These are phyloP conservation scores for Asterophora lycoperdoides DNA, from an alignment of 768 basidiomycete genomes.

Conservation along the genomic window DNA sequence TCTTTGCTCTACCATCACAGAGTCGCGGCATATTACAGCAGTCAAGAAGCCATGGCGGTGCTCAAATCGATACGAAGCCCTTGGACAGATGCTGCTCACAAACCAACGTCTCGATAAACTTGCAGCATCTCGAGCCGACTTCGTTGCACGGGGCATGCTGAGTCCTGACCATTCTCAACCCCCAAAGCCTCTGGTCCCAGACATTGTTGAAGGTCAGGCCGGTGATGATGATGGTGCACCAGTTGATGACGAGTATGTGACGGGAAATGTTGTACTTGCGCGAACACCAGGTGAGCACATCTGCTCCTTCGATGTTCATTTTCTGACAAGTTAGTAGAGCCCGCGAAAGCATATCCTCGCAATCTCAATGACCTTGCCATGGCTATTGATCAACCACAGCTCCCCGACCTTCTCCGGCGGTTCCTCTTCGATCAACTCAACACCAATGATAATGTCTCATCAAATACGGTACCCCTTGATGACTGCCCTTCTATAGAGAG, in stretches of 20 bases:
- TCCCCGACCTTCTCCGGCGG: constrained; percentile 12
- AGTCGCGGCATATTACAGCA: constrained; percentile 16
- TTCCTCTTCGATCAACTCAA: constrained; percentile 15
- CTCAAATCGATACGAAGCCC: constrained; percentile 12
- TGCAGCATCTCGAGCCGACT: neutral
- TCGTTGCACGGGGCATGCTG: neutral
- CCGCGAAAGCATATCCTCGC: neutral
- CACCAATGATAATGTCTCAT: constrained; percentile 6
- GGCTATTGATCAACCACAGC: constrained; percentile 8
- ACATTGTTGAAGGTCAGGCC: neutral
- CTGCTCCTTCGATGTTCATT: no score
- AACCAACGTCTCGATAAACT: constrained; percentile 14
- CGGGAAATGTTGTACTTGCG: neutral
- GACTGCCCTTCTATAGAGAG: constrained; percentile 15
- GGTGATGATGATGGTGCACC: neutral
- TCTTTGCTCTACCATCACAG: constrained; percentile 30
- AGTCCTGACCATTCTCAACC: no score
- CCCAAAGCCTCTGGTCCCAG: no score
- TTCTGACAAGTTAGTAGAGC: no score
- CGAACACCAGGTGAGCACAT: neutral
- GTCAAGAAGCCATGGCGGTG: constrained; percentile 17
- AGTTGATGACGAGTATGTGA: neutral
- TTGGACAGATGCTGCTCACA: constrained; percentile 16
- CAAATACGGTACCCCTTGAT: constrained; percentile 11
- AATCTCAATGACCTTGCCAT: constrained; percentile 3